Evolutionary conservation across 148 eudicot species (phyloP).

Genomic region (Chenopodium formosanum): DNA sequence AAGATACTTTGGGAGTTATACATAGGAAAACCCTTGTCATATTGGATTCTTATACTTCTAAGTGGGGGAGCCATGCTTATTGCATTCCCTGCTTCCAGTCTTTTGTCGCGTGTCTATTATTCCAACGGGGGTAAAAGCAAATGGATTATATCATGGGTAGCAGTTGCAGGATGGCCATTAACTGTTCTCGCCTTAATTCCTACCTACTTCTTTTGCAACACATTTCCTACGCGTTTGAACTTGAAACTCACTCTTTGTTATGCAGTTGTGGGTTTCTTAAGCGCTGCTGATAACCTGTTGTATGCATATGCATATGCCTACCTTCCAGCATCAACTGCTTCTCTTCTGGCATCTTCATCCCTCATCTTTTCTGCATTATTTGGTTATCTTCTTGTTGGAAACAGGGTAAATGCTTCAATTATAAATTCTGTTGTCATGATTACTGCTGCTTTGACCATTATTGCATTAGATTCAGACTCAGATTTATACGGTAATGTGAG

Average conservation of each 20-base stretch:
- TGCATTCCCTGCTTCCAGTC: slow-evolving; percentile 81
- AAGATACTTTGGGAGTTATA: slow-evolving; percentile 37
- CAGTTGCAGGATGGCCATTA: slow-evolving; percentile 84
- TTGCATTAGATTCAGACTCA: slow-evolving; percentile 70
- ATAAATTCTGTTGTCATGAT: slow-evolving; percentile 63
- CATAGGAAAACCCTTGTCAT: slow-evolving; percentile 53
- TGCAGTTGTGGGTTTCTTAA: slow-evolving; percentile 54
- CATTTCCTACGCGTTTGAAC: slow-evolving; percentile 49
- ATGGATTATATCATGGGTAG: slow-evolving; percentile 81
- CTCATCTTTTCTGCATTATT: slow-evolving; percentile 66
- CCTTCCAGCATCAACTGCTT: slow-evolving; percentile 86
- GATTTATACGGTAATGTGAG: slow-evolving; percentile 51
- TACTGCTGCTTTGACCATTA: slow-evolving; percentile 61
- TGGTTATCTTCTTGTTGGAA: slow-evolving; percentile 62
- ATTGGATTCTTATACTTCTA: slow-evolving; percentile 62
- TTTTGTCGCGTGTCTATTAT: slow-evolving; percentile 65
- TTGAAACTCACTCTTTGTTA: slow-evolving; percentile 52
- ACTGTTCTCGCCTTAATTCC: slow-evolving; percentile 51
- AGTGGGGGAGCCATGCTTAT: slow-evolving; percentile 60
- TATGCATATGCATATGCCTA: slow-evolving; percentile 89
- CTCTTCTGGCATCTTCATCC: slow-evolving; percentile 75
- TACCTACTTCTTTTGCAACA: slow-evolving; percentile 41
- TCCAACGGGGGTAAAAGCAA: slow-evolving; percentile 73
- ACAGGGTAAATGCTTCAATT: slow-evolving; percentile 58
- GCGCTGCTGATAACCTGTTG: slow-evolving; percentile 77